Conservation (phyloP, 2,329 filamentous ascomycete species). For the Fusarium pininemorale region DNA sequence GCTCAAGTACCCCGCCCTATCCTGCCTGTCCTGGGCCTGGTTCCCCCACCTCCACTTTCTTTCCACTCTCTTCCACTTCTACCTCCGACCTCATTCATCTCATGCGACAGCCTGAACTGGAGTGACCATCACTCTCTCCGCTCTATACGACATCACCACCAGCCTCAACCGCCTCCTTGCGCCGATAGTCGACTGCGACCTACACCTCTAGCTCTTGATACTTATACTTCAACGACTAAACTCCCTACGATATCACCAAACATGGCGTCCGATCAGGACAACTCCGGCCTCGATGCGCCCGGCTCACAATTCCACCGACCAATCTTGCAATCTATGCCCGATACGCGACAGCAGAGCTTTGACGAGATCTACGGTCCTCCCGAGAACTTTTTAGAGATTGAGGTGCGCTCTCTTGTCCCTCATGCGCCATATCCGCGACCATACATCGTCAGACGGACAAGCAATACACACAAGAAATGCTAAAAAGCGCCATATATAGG, state of each 20-base stretch:
- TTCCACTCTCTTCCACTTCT: not conserved
- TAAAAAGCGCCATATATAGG: constrained; percentile 60
- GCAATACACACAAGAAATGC: not conserved
- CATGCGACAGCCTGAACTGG: constrained; percentile 15
- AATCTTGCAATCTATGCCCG: constrained; percentile 73
- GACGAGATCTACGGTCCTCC: constrained; percentile 99
- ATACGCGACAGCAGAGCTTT: constrained; percentile 89
- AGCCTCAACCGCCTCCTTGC: not conserved
- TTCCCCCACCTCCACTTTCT: constrained; percentile 12
- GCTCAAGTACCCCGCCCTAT: constrained; percentile 17
- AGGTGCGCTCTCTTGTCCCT: constrained; percentile 63
- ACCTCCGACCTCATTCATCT: constrained; percentile 13
- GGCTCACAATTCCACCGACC: constrained; percentile 56
- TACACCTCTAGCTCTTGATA: not conserved
- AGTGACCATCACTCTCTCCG: constrained; percentile 9
- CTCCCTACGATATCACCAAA: constrained; percentile 48
- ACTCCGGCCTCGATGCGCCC: constrained; percentile 43
- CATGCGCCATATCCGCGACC: not conserved
- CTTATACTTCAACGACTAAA: not conserved
- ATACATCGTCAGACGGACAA: not conserved
- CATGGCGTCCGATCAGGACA: constrained; percentile 54
- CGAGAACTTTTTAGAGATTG: constrained; percentile 98
- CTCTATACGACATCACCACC: constrained; percentile 17
- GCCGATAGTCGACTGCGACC: not conserved
- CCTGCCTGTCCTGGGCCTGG: not conserved